Evolutionary conservation across 2,329 filamentous ascomycete genomes (phyloP).

Genomic region (Pseudogymnoascus sp.): DNA sequence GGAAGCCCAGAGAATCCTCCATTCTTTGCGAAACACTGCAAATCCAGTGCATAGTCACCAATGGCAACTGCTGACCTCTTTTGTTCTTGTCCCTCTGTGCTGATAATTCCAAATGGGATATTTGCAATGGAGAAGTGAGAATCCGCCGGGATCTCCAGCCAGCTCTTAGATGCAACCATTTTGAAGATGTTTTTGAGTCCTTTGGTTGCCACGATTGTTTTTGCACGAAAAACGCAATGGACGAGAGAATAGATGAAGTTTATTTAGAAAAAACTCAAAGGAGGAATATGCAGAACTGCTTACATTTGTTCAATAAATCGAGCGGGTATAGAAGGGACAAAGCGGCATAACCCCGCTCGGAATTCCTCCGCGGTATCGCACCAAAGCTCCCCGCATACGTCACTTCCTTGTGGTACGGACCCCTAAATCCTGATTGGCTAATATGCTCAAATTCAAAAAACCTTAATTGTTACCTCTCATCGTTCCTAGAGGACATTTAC

Average conservation of each 20-base stretch:
- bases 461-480: neutral
- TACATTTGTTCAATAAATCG: constrained; percentile 6
- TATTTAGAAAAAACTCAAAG: neutral
- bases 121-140: constrained; percentile 60
- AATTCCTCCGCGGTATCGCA: neutral
- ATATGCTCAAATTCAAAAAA: neutral
- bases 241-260: neutral
- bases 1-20: constrained; percentile 53
- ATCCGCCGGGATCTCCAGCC: constrained; percentile 24
- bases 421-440: neutral
- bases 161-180: constrained; percentile 26
- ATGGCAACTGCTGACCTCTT: constrained; percentile 58
- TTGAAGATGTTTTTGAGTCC: constrained; percentile 11
- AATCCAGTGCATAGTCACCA: constrained; percentile 58
- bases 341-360: constrained; percentile 6
- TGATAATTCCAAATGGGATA: constrained; percentile 68
- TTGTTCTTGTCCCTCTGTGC: constrained; percentile 32
- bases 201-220: constrained; percentile 1
- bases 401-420: neutral
- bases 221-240: neutral
- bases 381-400: neutral
- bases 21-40: constrained; percentile 50
- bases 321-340: constrained; percentile 5
- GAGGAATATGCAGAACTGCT: neutral
- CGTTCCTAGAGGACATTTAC: neutral